Conservation (phyloP, 495 filamentous ascomycete species). For the Daldinia decipiens region DNA sequence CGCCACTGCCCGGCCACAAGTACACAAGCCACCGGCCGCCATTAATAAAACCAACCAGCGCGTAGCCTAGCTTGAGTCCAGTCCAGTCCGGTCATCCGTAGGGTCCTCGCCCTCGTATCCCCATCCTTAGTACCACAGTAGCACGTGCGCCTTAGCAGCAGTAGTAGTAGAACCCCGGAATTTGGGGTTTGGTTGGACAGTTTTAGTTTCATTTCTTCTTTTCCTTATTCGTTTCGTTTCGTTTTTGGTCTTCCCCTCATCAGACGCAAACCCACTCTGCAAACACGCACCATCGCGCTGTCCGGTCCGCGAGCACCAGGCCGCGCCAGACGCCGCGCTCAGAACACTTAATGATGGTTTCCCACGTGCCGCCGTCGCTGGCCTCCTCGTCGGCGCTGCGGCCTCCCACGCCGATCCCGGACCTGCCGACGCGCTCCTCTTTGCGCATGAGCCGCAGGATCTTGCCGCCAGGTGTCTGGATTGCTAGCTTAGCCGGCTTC, state of each 20-base stretch:
- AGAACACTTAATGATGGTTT: slow-evolving; percentile 96
- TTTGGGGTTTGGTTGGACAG: not conserved
- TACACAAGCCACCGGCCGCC: slow-evolving; percentile 12
- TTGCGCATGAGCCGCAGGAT: slow-evolving; percentile 91
- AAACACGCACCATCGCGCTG: slow-evolving; percentile 97
- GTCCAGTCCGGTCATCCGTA: slow-evolving; percentile 1
- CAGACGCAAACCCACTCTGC: slow-evolving; percentile 83
- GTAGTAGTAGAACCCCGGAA: not conserved
- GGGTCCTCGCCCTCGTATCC: slow-evolving; percentile 1
- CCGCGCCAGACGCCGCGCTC: slow-evolving; percentile 93
- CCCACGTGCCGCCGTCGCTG: slow-evolving; percentile 87
- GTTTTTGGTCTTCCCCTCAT: not conserved
- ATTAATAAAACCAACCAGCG: slow-evolving; percentile 11
- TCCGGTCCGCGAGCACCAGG: slow-evolving; percentile 92
- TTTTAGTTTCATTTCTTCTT: not conserved
- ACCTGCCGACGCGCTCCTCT: slow-evolving; percentile 71
- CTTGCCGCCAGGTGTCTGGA: slow-evolving; percentile 95
- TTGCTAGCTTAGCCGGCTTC: slow-evolving; percentile 95
- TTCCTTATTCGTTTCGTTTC: not conserved
- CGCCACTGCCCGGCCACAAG: slow-evolving; percentile 11
- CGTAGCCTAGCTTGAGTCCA: not conserved
- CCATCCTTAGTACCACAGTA: slow-evolving; percentile 7
- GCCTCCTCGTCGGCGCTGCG: slow-evolving; percentile 62
- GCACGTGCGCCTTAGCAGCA: not conserved
- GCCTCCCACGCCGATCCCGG: slow-evolving; percentile 51